Percentiles rank a stretch among this genome's conserved stretches.
These are phyloP conservation scores for Cylindrotheca closterium DNA, from an alignment of 108 stramenopile species.

Conservation along the genomic window DNA sequence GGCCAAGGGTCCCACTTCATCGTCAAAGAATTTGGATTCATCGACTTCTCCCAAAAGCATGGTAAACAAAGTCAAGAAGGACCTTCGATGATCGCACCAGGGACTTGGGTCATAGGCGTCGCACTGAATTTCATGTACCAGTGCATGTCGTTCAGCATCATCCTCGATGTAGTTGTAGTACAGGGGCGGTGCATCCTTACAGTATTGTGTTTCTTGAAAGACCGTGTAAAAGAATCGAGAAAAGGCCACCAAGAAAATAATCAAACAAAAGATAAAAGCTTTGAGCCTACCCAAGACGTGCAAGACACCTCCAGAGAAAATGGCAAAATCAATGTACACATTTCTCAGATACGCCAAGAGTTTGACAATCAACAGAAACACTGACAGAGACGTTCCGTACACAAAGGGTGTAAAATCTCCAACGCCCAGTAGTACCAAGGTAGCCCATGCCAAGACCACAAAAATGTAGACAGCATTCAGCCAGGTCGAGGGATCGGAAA, in stretches of 20 bases:
- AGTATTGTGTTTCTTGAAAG: conserved; percentile 37
- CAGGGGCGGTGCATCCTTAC: conserved; percentile 4
- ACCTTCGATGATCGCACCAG: conserved; percentile 53
- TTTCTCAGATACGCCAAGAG: conserved; percentile 45
- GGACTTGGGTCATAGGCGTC: conserved; percentile 18
- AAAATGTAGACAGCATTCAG: conserved; percentile 49
- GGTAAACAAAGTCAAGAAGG: conserved; percentile 64
- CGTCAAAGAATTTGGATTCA: conserved; percentile 34
- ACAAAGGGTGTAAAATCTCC: conserved; percentile 32
- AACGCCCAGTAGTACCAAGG: conserved; percentile 42
- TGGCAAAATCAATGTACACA: conserved; percentile 60
- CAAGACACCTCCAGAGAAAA: conserved; percentile 59
- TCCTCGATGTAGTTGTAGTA: neutral
- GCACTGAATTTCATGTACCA: conserved; percentile 5
- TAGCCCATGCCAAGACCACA: conserved; percentile 50
- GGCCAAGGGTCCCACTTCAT: conserved; percentile 15
- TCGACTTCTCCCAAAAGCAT: conserved; percentile 71
- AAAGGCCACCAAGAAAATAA: conserved; percentile 59
- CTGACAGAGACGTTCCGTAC: conserved; percentile 35
- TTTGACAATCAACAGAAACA: conserved; percentile 41
- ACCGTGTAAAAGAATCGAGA: conserved; percentile 55
- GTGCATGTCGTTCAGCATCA: neutral
- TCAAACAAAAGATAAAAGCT: conserved; percentile 56
- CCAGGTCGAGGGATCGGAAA: conserved; percentile 68
- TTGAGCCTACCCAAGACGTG: conserved; percentile 48